Percentiles rank a stretch among this genome's conserved stretches.
Evolutionary conservation across 2,329 filamentous ascomycete species (phyloP).

Genomic region (Huntiella omanensis): DNA sequence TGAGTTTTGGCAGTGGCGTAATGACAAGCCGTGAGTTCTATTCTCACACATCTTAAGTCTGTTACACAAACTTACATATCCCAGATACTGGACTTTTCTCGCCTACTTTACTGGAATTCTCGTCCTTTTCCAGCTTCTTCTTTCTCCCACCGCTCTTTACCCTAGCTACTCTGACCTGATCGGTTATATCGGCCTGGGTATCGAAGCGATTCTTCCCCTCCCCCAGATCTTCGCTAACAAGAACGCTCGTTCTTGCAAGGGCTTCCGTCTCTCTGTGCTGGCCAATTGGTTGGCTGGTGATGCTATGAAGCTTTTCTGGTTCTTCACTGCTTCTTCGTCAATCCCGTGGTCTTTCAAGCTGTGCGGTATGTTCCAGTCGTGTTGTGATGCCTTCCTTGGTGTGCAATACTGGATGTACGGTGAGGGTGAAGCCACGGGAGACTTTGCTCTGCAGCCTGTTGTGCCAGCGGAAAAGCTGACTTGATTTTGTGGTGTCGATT

Average conservation of each 20-base stretch:
- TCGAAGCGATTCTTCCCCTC: constrained; percentile 66
- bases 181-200: constrained; percentile 55
- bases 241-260: constrained; percentile 50
- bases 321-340: constrained; percentile 49
- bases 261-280: constrained; percentile 58
- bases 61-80: constrained; percentile 12
- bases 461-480: constrained; percentile 9
- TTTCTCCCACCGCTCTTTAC: constrained; percentile 42
- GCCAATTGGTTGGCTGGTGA: constrained; percentile 65
- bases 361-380: constrained; percentile 64
- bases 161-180: constrained; percentile 45
- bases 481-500: background rate
- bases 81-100: constrained; percentile 62
- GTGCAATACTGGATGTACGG: constrained; percentile 58
- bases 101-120: constrained; percentile 46
- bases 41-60: background rate
- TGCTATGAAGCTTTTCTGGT: constrained; percentile 75
- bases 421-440: constrained; percentile 6
- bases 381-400: constrained; percentile 56
- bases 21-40: constrained; percentile 40
- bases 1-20: constrained; percentile 69
- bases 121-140: constrained; percentile 44
- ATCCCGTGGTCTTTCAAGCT: constrained; percentile 68
- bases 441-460: constrained; percentile 11
- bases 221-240: constrained; percentile 61